Conservation (phyloP, 1,284 basidiomycete species). For the Pholiota adiposa region DNA sequence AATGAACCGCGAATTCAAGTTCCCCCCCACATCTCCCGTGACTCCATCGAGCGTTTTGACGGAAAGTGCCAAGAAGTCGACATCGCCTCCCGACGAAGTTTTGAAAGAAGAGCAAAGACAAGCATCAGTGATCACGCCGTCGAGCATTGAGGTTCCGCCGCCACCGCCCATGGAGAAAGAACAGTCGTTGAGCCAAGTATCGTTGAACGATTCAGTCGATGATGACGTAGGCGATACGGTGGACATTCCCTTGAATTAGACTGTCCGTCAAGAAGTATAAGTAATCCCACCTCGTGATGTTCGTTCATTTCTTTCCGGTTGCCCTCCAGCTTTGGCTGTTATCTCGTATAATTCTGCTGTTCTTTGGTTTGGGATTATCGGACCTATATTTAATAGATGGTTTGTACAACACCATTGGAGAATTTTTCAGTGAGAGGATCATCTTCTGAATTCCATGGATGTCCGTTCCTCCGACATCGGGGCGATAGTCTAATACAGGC, state of each 20-base stretch:
- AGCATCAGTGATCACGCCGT: conserved; percentile 52
- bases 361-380: background rate
- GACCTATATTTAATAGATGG: background rate
- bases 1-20: conserved; percentile 80
- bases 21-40: conserved; percentile 52
- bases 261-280: background rate
- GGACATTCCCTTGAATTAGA: conserved; percentile 51
- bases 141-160: conserved; percentile 73
- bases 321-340: background rate
- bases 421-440: no score
- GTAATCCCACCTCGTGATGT: background rate
- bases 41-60: conserved; percentile 27
- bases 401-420: background rate
- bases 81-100: conserved; percentile 21
- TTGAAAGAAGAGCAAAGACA: conserved; percentile 14
- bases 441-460: no score
- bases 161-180: conserved; percentile 81
- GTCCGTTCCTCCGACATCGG: no score
- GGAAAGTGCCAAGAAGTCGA: conserved; percentile 16
- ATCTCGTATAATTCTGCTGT: background rate
- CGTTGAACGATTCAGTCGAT: conserved; percentile 58
- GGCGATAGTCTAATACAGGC: no score
- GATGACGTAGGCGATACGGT: conserved; percentile 79
- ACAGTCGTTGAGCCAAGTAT: conserved; percentile 38
- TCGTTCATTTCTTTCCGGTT: background rate